Evolutionary conservation across 2,329 filamentous ascomycete species (phyloP).

Genomic region (Chrysoporthe austroafricana): DNA sequence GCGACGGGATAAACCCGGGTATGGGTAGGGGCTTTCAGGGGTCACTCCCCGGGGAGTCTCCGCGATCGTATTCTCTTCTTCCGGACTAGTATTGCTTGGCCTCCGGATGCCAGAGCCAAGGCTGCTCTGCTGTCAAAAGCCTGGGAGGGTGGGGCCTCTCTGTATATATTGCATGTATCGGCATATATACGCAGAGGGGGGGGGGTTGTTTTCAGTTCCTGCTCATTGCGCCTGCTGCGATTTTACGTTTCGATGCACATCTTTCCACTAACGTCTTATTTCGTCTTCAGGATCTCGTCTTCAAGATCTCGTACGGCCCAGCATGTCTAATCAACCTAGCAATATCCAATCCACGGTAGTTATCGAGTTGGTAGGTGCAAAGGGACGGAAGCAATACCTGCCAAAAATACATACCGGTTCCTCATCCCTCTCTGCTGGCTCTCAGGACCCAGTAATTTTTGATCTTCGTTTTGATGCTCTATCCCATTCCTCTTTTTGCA

Average conservation of each 20-base stretch:
- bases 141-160: slow-evolving; percentile 3
- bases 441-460: neutral
- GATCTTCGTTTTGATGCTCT: neutral
- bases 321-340: too few species aligned
- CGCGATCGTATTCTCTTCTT: neutral
- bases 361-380: neutral
- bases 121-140: neutral
- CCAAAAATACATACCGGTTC: neutral
- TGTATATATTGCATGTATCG: neutral
- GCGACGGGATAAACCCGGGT: too few species aligned
- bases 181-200: neutral
- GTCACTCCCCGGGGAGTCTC: neutral
- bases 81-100: neutral
- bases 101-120: neutral
- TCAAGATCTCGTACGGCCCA: neutral
- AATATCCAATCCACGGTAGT: neutral
- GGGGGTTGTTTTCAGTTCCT: neutral
- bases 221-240: neutral
- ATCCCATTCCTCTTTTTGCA: neutral
- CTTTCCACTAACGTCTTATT: neutral
- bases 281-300: too few species aligned
- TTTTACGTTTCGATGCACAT: neutral
- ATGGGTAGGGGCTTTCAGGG: neutral
- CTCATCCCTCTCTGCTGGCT: too few species aligned
- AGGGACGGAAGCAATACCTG: slow-evolving; percentile 1